These are phyloP conservation scores for Bathelium albidoporum DNA, from an alignment of 495 filamentous ascomycete genomes.

Conservation along the genomic window DNA sequence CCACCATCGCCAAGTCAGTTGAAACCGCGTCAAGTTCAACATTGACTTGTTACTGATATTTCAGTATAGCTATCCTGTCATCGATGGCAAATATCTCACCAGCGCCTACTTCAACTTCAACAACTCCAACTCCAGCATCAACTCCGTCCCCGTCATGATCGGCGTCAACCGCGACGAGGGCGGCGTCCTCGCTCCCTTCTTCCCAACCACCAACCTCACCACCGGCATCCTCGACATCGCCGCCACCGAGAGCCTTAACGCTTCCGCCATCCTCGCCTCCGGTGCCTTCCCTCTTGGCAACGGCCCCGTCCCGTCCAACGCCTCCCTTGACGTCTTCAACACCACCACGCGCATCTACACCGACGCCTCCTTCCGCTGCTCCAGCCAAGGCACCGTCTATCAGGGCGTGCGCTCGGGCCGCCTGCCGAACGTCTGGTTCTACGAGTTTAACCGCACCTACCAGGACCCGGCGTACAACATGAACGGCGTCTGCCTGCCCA, in stretches of 20 bases:
- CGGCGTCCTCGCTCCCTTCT: constrained; percentile 10
- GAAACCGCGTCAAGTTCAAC: not conserved
- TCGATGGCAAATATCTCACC: constrained; percentile 16
- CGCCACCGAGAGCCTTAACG: constrained; percentile 2
- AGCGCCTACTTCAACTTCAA: constrained; percentile 15
- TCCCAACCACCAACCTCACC: constrained; percentile 15
- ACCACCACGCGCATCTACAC: constrained; percentile 15
- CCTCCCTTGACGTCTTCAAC: constrained; percentile 13
- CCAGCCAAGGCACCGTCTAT: constrained; percentile 9
- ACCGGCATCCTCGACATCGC: constrained; percentile 23
- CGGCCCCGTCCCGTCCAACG: constrained; percentile 1
- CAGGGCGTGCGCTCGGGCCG: constrained; percentile 11
- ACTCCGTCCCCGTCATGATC: constrained; percentile 17
- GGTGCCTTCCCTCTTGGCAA: constrained; percentile 12
- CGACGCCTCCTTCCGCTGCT: constrained; percentile 16
- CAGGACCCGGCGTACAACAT: constrained; percentile 17
- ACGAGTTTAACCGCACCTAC: constrained; percentile 21
- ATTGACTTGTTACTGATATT: not conserved
- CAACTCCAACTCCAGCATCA: constrained; percentile 8
- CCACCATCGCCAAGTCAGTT: constrained; percentile 9
- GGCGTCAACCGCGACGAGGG: constrained; percentile 21
- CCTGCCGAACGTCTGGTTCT: constrained; percentile 12
- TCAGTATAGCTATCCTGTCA: constrained; percentile 9
- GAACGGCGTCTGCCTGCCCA: constrained; percentile 13
- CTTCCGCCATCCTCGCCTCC: not conserved